phyloP scores from a whole-genome alignment of 345 rosid species.

The Gynandropsis gynandra region DNA sequence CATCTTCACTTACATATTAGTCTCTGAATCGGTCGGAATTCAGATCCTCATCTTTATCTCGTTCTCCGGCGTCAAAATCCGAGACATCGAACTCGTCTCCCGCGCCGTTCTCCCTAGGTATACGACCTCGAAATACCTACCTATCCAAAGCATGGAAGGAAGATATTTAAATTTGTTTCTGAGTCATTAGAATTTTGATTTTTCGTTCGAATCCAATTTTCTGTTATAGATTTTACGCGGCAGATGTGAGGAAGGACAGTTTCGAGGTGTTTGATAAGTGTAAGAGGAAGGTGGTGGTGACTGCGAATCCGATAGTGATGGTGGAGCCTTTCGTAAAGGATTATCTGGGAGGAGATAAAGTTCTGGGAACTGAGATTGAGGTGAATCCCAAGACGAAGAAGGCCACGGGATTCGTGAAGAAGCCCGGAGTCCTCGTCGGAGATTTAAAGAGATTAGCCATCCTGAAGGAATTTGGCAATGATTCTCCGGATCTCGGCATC shows the following conservation, averaged over 20 bases:
- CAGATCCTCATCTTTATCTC: conserved; percentile 61
- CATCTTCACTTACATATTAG: conserved; percentile 46
- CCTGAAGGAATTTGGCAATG: conserved; percentile 47
- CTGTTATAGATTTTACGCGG: conserved; percentile 51
- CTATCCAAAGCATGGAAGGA: background rate
- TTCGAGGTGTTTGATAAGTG: conserved; percentile 80
- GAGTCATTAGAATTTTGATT: too few species aligned
- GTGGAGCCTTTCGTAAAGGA: conserved; percentile 74
- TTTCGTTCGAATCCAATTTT: too few species aligned
- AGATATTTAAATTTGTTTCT: too few species aligned
- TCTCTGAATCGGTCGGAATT: conserved; percentile 56
- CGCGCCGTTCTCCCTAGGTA: conserved; percentile 61
- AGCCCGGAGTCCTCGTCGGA: conserved; percentile 64
- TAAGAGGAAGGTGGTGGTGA: conserved; percentile 60
- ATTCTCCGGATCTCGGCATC: conserved; percentile 70
- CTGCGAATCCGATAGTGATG: conserved; percentile 80
- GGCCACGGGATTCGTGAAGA: conserved; percentile 67
- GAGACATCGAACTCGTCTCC: conserved; percentile 60
- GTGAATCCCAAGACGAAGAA: conserved; percentile 54
- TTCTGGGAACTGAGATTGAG: conserved; percentile 72
- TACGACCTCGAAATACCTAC: background rate
- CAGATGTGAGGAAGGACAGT: conserved; percentile 77
- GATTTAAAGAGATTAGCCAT: conserved; percentile 57
- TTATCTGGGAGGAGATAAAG: conserved; percentile 68
- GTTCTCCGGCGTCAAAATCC: conserved; percentile 53